phyloP scores from a whole-genome alignment of 2,329 filamentous ascomycete species.

The Tolypocladium endophyticum region DNA sequence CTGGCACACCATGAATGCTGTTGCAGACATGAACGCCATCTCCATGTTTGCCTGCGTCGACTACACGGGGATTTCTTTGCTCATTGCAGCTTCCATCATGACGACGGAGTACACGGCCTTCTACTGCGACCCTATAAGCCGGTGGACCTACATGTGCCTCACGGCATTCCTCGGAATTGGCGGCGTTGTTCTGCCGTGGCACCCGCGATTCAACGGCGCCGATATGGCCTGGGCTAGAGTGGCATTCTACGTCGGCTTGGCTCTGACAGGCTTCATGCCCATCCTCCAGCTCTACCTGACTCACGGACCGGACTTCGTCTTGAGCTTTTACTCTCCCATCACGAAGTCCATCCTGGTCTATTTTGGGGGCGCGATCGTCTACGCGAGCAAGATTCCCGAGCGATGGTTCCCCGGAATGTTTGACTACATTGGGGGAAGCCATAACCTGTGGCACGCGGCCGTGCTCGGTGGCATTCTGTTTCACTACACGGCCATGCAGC shows the following conservation, averaged over 20 bases:
- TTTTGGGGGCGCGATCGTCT: slow-evolving; percentile 71
- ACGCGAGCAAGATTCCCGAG: slow-evolving; percentile 87
- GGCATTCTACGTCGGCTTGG: slow-evolving; percentile 80
- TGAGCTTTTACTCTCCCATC: slow-evolving; percentile 81
- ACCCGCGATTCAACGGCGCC: slow-evolving; percentile 82
- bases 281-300: slow-evolving; percentile 73
- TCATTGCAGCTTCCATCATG: slow-evolving; percentile 94
- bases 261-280: slow-evolving; percentile 79
- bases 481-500: slow-evolving; percentile 92
- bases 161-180: slow-evolving; percentile 75
- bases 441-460: slow-evolving; percentile 96
- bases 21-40: slow-evolving; percentile 79
- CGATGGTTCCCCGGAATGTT: slow-evolving; percentile 88
- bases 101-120: slow-evolving; percentile 98
- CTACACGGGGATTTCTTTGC: slow-evolving; percentile 91
- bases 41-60: slow-evolving; percentile 96
- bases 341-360: slow-evolving; percentile 82
- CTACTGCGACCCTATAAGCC: slow-evolving; percentile 86
- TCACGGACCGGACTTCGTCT: slow-evolving; percentile 69
- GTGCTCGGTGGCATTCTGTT: slow-evolving; percentile 95
- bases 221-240: slow-evolving; percentile 94
- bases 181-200: slow-evolving; percentile 90
- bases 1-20: slow-evolving; percentile 99
- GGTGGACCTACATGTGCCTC: slow-evolving; percentile 74
- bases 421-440: slow-evolving; percentile 88